A percentile compares a stretch with the other conserved stretches of the same genome.
Conservation (phyloP, 208 protist species). For the Trypanosoma platydactyli region DNA sequence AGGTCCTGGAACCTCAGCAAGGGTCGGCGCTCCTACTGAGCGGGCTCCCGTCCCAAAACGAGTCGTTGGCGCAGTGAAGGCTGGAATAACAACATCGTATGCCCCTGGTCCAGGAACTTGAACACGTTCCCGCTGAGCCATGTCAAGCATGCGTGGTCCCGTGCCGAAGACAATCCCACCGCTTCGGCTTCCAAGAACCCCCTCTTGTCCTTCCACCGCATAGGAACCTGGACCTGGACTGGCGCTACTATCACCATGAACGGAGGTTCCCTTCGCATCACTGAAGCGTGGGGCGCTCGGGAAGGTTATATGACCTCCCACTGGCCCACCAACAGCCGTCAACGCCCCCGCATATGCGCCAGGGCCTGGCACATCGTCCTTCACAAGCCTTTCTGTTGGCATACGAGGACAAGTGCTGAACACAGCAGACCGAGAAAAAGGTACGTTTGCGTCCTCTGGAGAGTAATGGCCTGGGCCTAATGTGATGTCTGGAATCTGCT, state of each 20-base stretch:
- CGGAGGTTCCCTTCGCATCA: background rate
- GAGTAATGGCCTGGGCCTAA: conserved; percentile 28
- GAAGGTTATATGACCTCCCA: conserved; percentile 21
- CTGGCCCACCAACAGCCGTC: background rate
- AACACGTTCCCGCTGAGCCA: conserved; percentile 11
- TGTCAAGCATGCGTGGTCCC: conserved; percentile 22
- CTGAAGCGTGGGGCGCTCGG: conserved; percentile 24
- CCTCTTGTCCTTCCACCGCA: conserved; percentile 9
- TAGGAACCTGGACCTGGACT: conserved; percentile 61
- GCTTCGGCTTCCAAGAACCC: background rate
- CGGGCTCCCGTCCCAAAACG: conserved; percentile 20
- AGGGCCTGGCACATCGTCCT: conserved; percentile 36
- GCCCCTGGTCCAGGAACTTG: conserved; percentile 32
- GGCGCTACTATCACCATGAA: conserved; percentile 14
- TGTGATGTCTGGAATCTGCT: background rate
- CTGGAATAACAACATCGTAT: conserved; percentile 29
- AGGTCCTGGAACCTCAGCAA: conserved; percentile 30
- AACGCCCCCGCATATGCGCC: conserved; percentile 26
- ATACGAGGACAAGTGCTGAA: conserved; percentile 17
- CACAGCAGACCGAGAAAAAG: conserved; percentile 2
- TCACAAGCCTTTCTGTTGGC: background rate
- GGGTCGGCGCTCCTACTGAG: conserved; percentile 3
- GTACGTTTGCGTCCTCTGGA: background rate
- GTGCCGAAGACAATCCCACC: conserved; percentile 27
- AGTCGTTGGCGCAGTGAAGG: conserved; percentile 16